Evolutionary conservation across 2,329 filamentous ascomycete species (phyloP), one percentile per base, ranked within the genome.

Genomic region (Epichloe coenophiala): DNA sequence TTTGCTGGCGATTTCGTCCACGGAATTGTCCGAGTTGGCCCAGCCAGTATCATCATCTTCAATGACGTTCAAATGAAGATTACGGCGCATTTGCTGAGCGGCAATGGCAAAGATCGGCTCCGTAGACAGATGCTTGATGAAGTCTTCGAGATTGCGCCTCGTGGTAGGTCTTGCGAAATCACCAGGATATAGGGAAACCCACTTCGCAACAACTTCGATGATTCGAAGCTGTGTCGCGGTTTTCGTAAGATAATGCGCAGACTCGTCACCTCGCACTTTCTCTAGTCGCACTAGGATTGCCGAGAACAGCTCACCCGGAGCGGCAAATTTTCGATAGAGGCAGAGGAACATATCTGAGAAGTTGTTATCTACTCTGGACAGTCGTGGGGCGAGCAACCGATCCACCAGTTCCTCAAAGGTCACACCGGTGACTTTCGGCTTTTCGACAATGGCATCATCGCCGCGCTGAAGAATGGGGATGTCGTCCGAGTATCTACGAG

Each of bases 31-130:
- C 45, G 81, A 80, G 60, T 83, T 86, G n/a, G 86, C 88, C 93
- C 93, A 98, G 12, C 86, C 83, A 0, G 86, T 86, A 63, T 98
- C 91, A 60, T 97, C 93, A 62, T 97, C 90, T 60, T 95, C 86
- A 5, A 80, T 72, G 2, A 89, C 83, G 52, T 73, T 75, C 47
- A 76, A 74, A 44, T 90, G 85, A 15, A 97, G 71, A 58, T 86
- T 83, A n/a, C 77, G 76, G 19, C 81, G 78, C 69, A 98, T 93
- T 62, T 96, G 88, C 58, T 87, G 84, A 3, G 88, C 86, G 3
- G 90, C 88, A 17, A 87, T 82, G 19, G 86, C 81, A 65, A 94
- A 95, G 47, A 94, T 85, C 9, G 87, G 83, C 55, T 87, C 86
- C 5, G 77, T 78, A 21, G 86, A 78, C n/a, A 97, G 71, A 40